Evolutionary conservation across 495 filamentous ascomycete species (phyloP), one percentile per base, ranked within the genome.

Genomic region (Achaetomiella virescens): DNA sequence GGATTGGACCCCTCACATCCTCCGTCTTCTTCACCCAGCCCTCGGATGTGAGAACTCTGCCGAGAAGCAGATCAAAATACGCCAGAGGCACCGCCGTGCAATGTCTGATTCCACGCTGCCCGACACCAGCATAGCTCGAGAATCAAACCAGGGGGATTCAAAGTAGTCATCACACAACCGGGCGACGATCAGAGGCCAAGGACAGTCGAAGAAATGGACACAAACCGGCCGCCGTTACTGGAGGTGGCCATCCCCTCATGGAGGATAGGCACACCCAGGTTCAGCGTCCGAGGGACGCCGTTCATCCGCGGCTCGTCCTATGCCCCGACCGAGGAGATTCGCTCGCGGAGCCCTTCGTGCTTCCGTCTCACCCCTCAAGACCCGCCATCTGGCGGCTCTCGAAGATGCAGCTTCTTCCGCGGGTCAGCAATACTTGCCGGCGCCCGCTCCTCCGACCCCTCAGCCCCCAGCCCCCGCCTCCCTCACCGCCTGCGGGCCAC

Each of bases 171-270:
- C 57, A 89, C 93, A 57, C 79, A 88, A 56, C 81, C 88, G 41
- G 79, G 82, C 24, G 72, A 75, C 60, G 81, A 72, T 59, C 57
- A 62, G 41, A 69, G 77, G 27, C 82, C 89, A 9, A 88, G 82
- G 63, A 86, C 87, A 15, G 75, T 82, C n/a, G 83, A 87, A 60
- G 79, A 83, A 25, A 48, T 75, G 38, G 66, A 71, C 38, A 42
- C 61, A 44, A 58, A 63, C 71, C 57, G 68, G 63, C 68, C 78
- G 37, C 83, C 83, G 17, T 71, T 84, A 37, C 68, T 96, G 45
- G 83, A 95, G 59, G 79, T 92, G 35, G 81, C 87, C 8, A 95
- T 97, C 53, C 91, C 93, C 38, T 85, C 89, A 58, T 95, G 95
- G 74, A 84, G 85, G 51, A 76, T 97, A 51, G 91, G 90, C 4